phyloP scores from a whole-genome alignment of 179 eudicot species.

The Dionaea muscipula region DNA sequence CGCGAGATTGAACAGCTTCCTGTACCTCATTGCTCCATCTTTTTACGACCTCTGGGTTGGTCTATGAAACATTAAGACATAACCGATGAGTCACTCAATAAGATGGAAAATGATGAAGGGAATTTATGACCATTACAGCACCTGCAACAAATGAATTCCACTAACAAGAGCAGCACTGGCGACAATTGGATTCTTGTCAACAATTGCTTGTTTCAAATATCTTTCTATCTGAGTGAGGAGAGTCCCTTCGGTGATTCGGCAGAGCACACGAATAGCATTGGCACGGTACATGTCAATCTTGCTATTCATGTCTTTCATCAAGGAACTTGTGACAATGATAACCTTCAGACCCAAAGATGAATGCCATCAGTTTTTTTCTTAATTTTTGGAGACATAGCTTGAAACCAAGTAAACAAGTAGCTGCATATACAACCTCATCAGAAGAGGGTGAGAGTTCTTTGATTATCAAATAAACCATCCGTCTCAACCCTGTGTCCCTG shows the following conservation, averaged over 20 bases:
- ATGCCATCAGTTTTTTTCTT: neutral
- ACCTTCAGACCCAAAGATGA: slow-evolving; percentile 29
- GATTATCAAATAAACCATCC: slow-evolving; percentile 90
- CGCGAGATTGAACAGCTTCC: slow-evolving; percentile 95
- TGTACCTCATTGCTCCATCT: slow-evolving; percentile 98
- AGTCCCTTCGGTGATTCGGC: slow-evolving; percentile 87
- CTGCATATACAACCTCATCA: slow-evolving; percentile 50
- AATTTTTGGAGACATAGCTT: neutral
- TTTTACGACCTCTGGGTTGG: slow-evolving; percentile 87
- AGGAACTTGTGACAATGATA: slow-evolving; percentile 86
- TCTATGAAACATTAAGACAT: slow-evolving; percentile 28
- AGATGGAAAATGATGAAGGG: neutral
- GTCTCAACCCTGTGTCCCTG: slow-evolving; percentile 62
- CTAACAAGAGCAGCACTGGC: slow-evolving; percentile 98
- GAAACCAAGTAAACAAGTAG: neutral
- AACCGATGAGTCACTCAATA: neutral
- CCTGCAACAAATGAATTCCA: slow-evolving; percentile 94
- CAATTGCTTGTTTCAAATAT: slow-evolving; percentile 88
- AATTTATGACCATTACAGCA: slow-evolving; percentile 9
- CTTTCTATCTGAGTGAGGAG: slow-evolving; percentile 93
- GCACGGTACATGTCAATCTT: slow-evolving; percentile 96
- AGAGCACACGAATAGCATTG: slow-evolving; percentile 95
- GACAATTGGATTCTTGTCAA: slow-evolving; percentile 96
- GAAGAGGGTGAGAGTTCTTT: slow-evolving; percentile 93
- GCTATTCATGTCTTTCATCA: slow-evolving; percentile 99